Percentiles rank a stretch among this genome's conserved stretches.
These are phyloP conservation scores for Carex myosuroides DNA, from an alignment of 176 grass and related monocot genomes.

Conservation along the genomic window DNA sequence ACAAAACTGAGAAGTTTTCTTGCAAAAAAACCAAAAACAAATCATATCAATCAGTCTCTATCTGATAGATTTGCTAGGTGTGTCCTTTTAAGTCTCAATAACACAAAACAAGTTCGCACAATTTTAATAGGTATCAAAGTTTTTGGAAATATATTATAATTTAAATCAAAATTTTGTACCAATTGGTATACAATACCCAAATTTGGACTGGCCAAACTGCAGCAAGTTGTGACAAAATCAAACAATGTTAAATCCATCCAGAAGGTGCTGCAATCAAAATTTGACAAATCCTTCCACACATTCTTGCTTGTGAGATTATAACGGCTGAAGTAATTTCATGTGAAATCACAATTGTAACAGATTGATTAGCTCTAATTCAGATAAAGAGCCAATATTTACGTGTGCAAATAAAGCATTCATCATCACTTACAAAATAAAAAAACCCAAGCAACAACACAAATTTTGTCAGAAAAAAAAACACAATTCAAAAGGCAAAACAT, in stretches of 20 bases:
- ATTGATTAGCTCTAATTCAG: neutral
- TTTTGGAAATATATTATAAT: neutral
- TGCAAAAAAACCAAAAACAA: neutral
- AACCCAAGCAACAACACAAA: neutral
- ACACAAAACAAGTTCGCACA: too few relatives aligned
- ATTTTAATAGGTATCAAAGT: too few relatives aligned
- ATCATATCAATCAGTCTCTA: neutral
- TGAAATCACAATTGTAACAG: neutral
- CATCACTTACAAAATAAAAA: neutral
- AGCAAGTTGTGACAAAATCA: neutral
- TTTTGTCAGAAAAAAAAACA: neutral
- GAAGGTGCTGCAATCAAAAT: neutral
- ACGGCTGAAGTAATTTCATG: neutral
- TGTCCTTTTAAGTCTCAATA: neutral
- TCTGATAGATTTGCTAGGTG: neutral
- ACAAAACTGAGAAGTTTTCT: neutral
- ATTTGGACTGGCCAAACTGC: neutral
- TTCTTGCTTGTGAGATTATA: neutral
- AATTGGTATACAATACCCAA: neutral
- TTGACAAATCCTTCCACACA: neutral
- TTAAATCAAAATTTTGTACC: neutral
- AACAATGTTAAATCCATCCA: neutral
- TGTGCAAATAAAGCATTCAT: neutral
- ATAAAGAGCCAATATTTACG: neutral
- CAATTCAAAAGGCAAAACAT: neutral